Percentiles rank a stretch among this genome's conserved stretches.
Conservation (phyloP, 345 rosid species). For the Hibiscus syriacus region DNA sequence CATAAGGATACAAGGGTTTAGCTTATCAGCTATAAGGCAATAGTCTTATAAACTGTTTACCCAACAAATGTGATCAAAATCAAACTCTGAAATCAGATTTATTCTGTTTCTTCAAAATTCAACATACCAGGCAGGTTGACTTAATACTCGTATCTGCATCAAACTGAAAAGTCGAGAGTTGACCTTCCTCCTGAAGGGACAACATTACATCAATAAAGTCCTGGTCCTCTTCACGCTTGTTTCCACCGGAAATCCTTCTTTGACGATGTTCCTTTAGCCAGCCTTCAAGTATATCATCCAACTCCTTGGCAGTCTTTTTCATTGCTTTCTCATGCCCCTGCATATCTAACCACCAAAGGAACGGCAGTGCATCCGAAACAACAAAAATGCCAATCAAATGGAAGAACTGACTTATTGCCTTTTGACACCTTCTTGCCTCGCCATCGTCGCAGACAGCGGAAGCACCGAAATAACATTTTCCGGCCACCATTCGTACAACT, state of each 20-base stretch:
- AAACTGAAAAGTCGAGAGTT: constrained; percentile 22
- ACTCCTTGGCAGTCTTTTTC: constrained; percentile 24
- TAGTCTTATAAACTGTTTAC: not conserved
- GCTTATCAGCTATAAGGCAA: not conserved
- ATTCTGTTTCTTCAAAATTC: not conserved
- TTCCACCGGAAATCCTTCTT: constrained; percentile 8
- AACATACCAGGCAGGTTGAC: constrained; percentile 43
- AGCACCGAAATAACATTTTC: constrained; percentile 25
- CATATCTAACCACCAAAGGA: constrained; percentile 35
- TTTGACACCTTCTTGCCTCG: constrained; percentile 9
- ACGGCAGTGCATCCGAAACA: constrained; percentile 30
- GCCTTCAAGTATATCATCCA: constrained; percentile 16
- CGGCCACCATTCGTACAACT: constrained; percentile 28
- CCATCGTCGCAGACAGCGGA: constrained; percentile 10
- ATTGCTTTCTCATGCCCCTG: constrained; percentile 22
- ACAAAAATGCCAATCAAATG: constrained; percentile 21
- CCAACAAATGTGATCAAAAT: not conserved
- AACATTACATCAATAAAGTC: constrained; percentile 31
- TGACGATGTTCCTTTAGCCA: constrained; percentile 21
- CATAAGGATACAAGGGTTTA: not conserved
- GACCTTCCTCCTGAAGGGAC: constrained; percentile 26
- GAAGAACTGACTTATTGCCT: constrained; percentile 18
- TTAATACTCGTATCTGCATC: constrained; percentile 37
- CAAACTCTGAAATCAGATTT: not conserved
- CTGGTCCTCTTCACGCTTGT: not conserved